Percentiles rank a stretch among this genome's conserved stretches.
These are phyloP conservation scores for Penicillium janthinellum DNA, from an alignment of 2,329 filamentous ascomycete genomes.

Conservation along the genomic window DNA sequence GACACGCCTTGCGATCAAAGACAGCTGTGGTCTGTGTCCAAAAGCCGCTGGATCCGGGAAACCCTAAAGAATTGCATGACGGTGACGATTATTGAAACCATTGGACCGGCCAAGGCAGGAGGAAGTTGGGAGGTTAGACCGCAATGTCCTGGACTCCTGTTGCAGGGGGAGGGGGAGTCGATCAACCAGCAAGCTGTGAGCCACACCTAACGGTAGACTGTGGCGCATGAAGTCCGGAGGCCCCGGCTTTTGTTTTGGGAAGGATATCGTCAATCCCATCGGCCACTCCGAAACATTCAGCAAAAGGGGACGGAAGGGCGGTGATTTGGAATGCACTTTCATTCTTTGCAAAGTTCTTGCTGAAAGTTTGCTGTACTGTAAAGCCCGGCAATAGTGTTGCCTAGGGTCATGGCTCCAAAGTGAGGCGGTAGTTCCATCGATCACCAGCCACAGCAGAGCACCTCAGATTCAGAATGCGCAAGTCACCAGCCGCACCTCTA, in stretches of 20 bases:
- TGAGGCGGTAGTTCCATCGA: conserved; percentile 2
- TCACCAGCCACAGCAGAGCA: conserved; percentile 15
- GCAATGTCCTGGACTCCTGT: neutral
- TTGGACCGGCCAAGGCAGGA: conserved; percentile 7
- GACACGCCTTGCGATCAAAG: neutral
- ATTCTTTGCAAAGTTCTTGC: neutral
- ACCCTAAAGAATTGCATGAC: neutral
- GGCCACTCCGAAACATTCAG: conserved; percentile 17
- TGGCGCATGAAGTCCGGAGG: conserved; percentile 18
- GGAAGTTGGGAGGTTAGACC: conserved; percentile 11
- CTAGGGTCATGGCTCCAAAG: conserved; percentile 5
- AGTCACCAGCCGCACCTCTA: conserved; percentile 18
- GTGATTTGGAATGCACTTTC: neutral
- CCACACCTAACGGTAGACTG: conserved; percentile 26
- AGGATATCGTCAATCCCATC: conserved; percentile 12
- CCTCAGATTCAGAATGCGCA: neutral
- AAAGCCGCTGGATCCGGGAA: neutral
- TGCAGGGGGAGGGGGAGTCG: conserved; percentile 11
- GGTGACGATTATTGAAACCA: neutral
- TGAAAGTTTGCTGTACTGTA: neutral
- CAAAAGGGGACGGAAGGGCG: neutral
- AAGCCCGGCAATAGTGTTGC: conserved; percentile 13
- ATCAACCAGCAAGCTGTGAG: conserved; percentile 14
- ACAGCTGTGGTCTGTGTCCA: conserved; percentile 2
- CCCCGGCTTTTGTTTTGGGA: conserved; percentile 5